These are phyloP conservation scores for Eucalyptus pauciflora DNA, from an alignment of 345 rosid genomes.

Conservation along the genomic window DNA sequence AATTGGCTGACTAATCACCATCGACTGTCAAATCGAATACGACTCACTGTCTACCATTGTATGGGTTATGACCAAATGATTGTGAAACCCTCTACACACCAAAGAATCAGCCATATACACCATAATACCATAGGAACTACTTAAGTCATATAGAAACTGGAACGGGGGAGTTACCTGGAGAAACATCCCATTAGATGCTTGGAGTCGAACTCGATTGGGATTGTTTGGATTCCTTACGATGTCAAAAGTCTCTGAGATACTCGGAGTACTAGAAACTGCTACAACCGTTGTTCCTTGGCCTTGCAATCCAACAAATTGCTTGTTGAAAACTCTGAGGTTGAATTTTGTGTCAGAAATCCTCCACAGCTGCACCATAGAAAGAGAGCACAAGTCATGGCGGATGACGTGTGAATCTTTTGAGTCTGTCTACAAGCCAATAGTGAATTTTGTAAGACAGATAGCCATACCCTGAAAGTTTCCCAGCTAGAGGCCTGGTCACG, in stretches of 20 bases:
- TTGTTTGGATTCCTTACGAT: neutral
- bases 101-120: neutral
- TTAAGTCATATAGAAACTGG: neutral
- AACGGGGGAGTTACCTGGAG: neutral
- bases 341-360: neutral
- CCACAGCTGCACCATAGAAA: neutral
- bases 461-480: constrained; percentile 23
- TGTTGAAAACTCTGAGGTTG: neutral
- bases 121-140: neutral
- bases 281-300: neutral
- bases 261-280: neutral
- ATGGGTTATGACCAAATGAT: neutral
- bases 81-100: neutral
- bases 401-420: neutral
- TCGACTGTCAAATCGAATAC: neutral
- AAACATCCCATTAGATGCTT: neutral
- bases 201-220: neutral
- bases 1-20: neutral
- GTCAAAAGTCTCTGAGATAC: neutral
- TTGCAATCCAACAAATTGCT: neutral
- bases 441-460: neutral
- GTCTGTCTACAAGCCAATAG: neutral
- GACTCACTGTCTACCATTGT: neutral
- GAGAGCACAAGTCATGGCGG: neutral
- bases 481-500: constrained; percentile 5